Base-by-base conservation (phyloP, 2,329 filamentous ascomycete genomes). In the Aspergillus ruber region DNA sequence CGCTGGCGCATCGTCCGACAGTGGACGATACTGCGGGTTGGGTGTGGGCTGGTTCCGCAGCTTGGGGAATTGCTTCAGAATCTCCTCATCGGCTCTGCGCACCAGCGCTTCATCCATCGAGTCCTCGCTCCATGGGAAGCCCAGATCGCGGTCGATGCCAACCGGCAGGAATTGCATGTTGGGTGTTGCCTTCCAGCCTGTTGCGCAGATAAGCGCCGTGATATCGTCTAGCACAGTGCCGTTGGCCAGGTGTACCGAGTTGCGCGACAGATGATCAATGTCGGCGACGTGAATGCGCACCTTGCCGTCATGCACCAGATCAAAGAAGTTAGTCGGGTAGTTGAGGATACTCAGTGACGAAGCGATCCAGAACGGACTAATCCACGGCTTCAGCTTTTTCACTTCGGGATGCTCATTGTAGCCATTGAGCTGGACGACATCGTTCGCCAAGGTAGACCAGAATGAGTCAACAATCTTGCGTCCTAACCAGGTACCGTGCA, bases 331-430 rank as follows among this genome's bases (percentile, higher is more conserved):
- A 3, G 70, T 74, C 0, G 73, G 71, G 55, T 81, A 85, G 58
- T 84, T 85, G 48, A 82, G 69, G 25, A 85, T 83, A 42, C 77
- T 78, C 27, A 84, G 68, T 0, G 73, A 74, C 9, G 72, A 75
- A 1, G 76, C 80, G 6, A 77, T 74, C 74, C 79, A 84, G 56
- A 77, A 74, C 1, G 65, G 63, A 23, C 59, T 63, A 47, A 68
- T 61, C 66, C 73, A 76, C 0, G 73, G 72, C 52, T 71, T 69
- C 42, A 78, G 58, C 48, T 76, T 74, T 33, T 61, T 63, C 8
- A 66, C 66, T 50, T 77, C 72, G 1, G 67, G 65, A 42, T 74
- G 67, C 10, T 63, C 58, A 49, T 76, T 67, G 56, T 75, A 75
- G 13, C 65, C 64, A 45, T 76, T 76, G 6, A 73, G 56, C 32